Conservation (phyloP, 345 rosid species). For the Ceriops decandra region DNA sequence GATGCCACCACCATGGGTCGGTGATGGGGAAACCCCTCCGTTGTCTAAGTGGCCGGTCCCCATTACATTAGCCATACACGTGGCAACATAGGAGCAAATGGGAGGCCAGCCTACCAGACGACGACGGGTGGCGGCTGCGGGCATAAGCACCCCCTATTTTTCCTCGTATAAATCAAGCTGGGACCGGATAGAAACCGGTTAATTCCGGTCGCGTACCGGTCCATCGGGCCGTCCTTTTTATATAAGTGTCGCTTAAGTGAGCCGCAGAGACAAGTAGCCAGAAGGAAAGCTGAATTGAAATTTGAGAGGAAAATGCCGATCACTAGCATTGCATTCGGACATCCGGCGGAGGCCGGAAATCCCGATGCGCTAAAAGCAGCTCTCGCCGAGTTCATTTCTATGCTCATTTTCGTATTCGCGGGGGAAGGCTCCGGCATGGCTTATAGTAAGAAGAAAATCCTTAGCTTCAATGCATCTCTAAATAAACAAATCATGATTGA, state of each 20-base stretch:
- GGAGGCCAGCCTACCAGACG: conserved; percentile 34
- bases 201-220: not conserved
- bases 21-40: conserved; percentile 15
- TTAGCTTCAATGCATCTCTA: not conserved
- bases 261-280: not conserved
- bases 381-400: conserved; percentile 27
- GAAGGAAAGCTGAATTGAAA: conserved; percentile 3
- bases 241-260: conserved; percentile 6
- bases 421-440: conserved; percentile 39
- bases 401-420: conserved; percentile 30
- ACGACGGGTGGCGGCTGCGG: conserved; percentile 24
- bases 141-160: not conserved
- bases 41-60: conserved; percentile 16
- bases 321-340: conserved; percentile 42
- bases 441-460: conserved; percentile 15
- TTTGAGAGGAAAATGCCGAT: conserved; percentile 38
- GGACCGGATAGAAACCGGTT: conserved; percentile 20
- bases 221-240: conserved; percentile 28
- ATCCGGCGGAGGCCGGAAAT: conserved; percentile 35
- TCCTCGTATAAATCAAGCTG: conserved; percentile 12
- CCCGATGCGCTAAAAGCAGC: conserved; percentile 29
- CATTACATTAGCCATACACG: conserved; percentile 36
- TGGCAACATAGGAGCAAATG: conserved; percentile 16
- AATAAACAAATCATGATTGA: too few species aligned
- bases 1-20: conserved; percentile 18